Evolutionary conservation across 2,329 filamentous ascomycete species (phyloP), one percentile per base, ranked within the genome.

Genomic region (Colletotrichum aenigma): DNA sequence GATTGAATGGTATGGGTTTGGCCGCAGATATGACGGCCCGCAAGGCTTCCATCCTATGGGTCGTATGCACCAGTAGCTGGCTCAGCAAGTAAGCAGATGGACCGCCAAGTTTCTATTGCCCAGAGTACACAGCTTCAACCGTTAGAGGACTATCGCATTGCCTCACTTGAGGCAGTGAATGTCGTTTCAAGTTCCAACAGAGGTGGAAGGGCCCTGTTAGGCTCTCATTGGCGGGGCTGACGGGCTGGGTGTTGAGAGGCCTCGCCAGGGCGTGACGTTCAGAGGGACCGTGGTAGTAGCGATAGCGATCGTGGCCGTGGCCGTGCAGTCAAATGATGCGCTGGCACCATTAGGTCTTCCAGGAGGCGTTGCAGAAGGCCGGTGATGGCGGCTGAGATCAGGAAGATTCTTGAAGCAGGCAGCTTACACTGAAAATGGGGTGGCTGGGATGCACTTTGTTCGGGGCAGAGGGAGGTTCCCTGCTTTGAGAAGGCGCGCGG

Each of bases 11-110:
- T 55, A 58, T 64, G 68, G 80, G 79, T 70, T 75, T 78, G 81
- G 81, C 70, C 79, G 80, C 80, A 82, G 77, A 67, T 71, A 74
- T 68, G n/a, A 75, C 69, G 80, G 77, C 79, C 79, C 18, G 38
- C 38, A 21, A 80, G 38, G 38, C 38, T 48, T 48, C 18, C 38
- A 48, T 48, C 18, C 38, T 12, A 48, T 48, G 38, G 38, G 38
- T 21, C 38, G 38, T 48, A 48, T 48, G 38, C 38, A 48, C 38
- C 18, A 48, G 38, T 0, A 48, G 38, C 38, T 28, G 32, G 62
- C 28, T 60, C 56, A 60, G 56, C 21, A 26, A 30, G 56, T 16
- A 30, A 60, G 56, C 38, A 48, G 38, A 12, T 58, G 24, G 55
- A 24, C 24, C 21, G 1, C 55, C 55, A 28, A 58, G 55, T 30